Evolutionary conservation across 306 rosid genomes (phyloP).

Genomic region (Fragaria vesca): DNA sequence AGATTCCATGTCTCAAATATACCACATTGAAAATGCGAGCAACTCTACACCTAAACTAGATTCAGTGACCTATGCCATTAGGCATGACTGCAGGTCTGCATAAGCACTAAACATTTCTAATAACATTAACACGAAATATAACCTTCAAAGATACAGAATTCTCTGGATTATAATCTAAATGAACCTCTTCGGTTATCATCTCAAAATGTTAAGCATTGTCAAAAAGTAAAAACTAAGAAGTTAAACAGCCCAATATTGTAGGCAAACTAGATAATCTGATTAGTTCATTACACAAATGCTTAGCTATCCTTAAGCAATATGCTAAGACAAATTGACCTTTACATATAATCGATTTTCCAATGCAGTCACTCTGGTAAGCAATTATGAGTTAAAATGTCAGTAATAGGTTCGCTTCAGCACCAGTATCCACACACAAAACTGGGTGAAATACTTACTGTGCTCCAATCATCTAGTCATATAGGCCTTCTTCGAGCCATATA

Average conservation of each 20-base stretch:
- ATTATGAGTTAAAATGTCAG: constrained; percentile 15
- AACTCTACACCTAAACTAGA: too few species aligned
- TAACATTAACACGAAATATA: not conserved
- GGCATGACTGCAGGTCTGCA: not conserved
- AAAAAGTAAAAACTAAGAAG: not conserved
- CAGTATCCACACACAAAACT: constrained; percentile 41
- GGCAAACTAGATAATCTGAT: not conserved
- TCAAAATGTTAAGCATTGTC: not conserved
- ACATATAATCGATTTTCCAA: constrained; percentile 13
- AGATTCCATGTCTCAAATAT: not conserved
- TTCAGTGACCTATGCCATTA: not conserved
- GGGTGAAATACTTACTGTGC: constrained; percentile 28
- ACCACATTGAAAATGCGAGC: not conserved
- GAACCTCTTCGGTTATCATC: not conserved
- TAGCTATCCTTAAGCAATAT: not conserved
- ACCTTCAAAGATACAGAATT: not conserved
- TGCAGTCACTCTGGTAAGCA: constrained; percentile 18
- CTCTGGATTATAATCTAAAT: not conserved
- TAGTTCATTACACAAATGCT: constrained; percentile 15
- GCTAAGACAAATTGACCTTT: constrained; percentile 12
- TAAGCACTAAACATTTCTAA: not conserved
- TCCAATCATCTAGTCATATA: constrained; percentile 48
- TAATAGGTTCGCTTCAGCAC: constrained; percentile 21
- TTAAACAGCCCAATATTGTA: not conserved
- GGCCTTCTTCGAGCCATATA: constrained; percentile 68